Base-by-base conservation (phyloP, 768 basidiomycete species). In the Tremella mesenterica region DNA sequence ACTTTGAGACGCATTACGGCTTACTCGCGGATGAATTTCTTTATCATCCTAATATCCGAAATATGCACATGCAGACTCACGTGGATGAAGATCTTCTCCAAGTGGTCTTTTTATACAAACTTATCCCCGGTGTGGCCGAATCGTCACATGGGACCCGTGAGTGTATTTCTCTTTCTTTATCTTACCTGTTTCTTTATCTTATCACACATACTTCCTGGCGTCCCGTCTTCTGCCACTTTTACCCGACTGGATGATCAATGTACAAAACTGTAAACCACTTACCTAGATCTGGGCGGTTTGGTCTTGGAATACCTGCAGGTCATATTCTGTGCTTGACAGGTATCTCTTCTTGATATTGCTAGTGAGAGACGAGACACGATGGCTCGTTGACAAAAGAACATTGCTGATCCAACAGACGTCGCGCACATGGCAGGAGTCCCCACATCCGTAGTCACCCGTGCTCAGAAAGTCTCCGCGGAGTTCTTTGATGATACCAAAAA, bases 371-470 rank as follows among this genome's bases (percentile, higher is more conserved):
- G 16, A 29, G 10, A 20, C 18, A 27, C 9, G 25, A 20, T 21
- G 14, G n/a, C n/a, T n/a, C n/a, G 30, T 26, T 3, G 21, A 10
- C 21, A 25, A 38, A 27, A 9, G 4, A 16, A 29, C 4, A 18
- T 4, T 16, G n/a, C 36, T 54, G 23, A 29, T 0, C 7, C 31
- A 21, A 1, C 29, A 75, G 72, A 73, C 67, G 93, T 97, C 38
- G 95, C 95, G 26, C 86, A 85, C 61, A 79, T 99, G 41, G 95
- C 93, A 3, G 95, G 93, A 4, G 89, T 97, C 0, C 90, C 91
- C 1, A 69, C 79, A 13, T 59, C 48, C 25, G 87, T 99, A 14
- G 89, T 99, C 34, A 79, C 85, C 55, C 82, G 95, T 3, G 95
- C 95, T 3, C 81, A 81, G 49, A 83, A 87, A 64, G 92, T 92